Evolutionary conservation across 106 monocot species (phyloP), one percentile per base, ranked within the genome.

Genomic region (Agapanthus africanus): DNA sequence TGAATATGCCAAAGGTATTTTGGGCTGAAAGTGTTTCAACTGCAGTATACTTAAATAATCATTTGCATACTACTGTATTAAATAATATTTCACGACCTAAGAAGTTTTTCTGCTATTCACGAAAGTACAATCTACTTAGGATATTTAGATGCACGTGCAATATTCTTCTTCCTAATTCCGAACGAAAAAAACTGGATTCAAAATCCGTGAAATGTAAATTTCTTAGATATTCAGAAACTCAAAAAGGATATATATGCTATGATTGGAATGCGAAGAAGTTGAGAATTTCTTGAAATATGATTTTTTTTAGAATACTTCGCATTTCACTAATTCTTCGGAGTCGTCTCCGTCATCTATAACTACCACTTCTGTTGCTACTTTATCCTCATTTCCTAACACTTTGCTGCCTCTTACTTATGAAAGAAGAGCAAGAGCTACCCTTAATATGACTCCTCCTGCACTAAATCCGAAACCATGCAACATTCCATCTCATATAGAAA

Each of bases 301-400:
- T 49, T 16, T 69, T 69, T 47, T 47, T 68, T 42, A n/a, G n/a
- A 8, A 69, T n/a, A n/a, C n/a, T n/a, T n/a, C n/a, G n/a, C n/a
- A n/a, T n/a, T n/a, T n/a, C n/a, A n/a, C n/a, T n/a, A n/a, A n/a
- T n/a, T n/a, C n/a, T n/a, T n/a, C n/a, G n/a, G n/a, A n/a, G n/a
- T n/a, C n/a, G n/a, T n/a, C n/a, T n/a, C n/a, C n/a, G n/a, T n/a
- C n/a, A n/a, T n/a, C n/a, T 4, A 30, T 34, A 49, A 28, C 15
- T 31, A 14, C 28, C 16, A 28, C 23, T 9, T 11, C 51, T 4
- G n/a, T 11, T 31, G 21, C 22, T 32, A 19, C 52, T 68, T 69
- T 76, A 1, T 68, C 49, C 7, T 69, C 75, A 11, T 76, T 76
- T 68, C 32, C 66, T 52, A 36, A 74, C 37, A 6, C 6, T n/a